Evolutionary conservation across 441 rosid genomes (phyloP).

Genomic region (Daphne laureola): DNA sequence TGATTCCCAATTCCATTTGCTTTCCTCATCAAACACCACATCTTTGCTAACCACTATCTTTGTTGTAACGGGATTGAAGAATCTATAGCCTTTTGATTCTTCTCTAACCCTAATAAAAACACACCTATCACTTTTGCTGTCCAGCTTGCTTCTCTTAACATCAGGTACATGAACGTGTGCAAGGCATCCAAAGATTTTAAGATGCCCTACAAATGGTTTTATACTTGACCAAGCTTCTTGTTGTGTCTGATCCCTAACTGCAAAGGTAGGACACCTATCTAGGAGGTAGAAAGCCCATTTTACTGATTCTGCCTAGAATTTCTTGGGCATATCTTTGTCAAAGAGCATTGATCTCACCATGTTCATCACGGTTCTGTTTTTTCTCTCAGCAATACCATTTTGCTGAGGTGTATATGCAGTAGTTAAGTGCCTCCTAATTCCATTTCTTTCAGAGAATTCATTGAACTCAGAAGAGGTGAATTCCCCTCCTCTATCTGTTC

Average conservation of each 20-base stretch:
- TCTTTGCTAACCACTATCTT: slow-evolving; percentile 4
- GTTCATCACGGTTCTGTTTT: too few relatives aligned
- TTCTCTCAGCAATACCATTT: not conserved
- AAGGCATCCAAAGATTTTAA: slow-evolving; percentile 11
- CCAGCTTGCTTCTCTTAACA: slow-evolving; percentile 7
- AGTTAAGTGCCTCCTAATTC: not conserved
- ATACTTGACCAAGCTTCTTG: not conserved
- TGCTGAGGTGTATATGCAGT: not conserved
- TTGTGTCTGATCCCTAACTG: not conserved
- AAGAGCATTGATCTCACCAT: not conserved
- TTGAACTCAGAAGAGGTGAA: not conserved
- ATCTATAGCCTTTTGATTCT: slow-evolving; percentile 1
- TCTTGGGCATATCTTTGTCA: not conserved
- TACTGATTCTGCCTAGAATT: not conserved
- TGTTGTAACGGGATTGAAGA: not conserved
- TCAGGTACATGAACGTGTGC: not conserved
- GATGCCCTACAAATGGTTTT: slow-evolving; percentile 7
- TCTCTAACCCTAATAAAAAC: slow-evolving; percentile 4
- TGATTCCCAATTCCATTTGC: not conserved
- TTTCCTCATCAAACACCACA: slow-evolving; percentile 4
- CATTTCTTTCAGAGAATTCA: not conserved
- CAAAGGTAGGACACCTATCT: not conserved
- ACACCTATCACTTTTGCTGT: not conserved
- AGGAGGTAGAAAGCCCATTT: not conserved
- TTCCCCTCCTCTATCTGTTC: too few relatives aligned